Percentiles rank a stretch among this genome's conserved stretches.
Evolutionary conservation across 2,329 filamentous ascomycete species (phyloP).

Genomic region (Colletotrichum tropicale): DNA sequence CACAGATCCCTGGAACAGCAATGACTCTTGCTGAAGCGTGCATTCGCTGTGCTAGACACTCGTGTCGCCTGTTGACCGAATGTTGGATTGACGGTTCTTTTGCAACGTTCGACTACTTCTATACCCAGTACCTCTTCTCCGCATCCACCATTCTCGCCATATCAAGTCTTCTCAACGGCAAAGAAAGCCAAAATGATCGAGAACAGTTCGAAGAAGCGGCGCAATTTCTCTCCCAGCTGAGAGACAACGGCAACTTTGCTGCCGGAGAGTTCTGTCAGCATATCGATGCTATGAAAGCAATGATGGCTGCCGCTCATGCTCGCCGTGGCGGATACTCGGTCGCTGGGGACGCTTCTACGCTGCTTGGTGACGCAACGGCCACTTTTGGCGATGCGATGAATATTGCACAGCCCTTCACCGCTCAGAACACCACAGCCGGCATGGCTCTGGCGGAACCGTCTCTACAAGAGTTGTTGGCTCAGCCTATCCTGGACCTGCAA

Average conservation of each 20-base stretch:
- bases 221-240: conserved; percentile 41
- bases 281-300: conserved; percentile 37
- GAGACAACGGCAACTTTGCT: conserved; percentile 42
- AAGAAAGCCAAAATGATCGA: conserved; percentile 35
- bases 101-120: conserved; percentile 50
- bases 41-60: conserved; percentile 48
- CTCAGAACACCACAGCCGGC: conserved; percentile 30
- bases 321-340: background rate
- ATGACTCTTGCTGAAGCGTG: conserved; percentile 47
- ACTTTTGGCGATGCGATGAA: background rate
- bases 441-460: conserved; percentile 40
- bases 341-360: background rate
- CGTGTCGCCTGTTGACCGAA: conserved; percentile 43
- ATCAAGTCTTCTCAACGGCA: conserved; percentile 39
- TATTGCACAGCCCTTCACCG: background rate
- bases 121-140: conserved; percentile 52
- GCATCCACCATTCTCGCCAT: conserved; percentile 47
- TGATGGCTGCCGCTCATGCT: conserved; percentile 23
- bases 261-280: conserved; percentile 47
- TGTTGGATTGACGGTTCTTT: conserved; percentile 52
- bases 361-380: background rate
- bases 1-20: conserved; percentile 33
- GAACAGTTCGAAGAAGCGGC: conserved; percentile 43
- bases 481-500: conserved; percentile 35
- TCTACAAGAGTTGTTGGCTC: conserved; percentile 36